Base-by-base conservation (phyloP, 768 basidiomycete species). In the Asterophora parasitica region DNA sequence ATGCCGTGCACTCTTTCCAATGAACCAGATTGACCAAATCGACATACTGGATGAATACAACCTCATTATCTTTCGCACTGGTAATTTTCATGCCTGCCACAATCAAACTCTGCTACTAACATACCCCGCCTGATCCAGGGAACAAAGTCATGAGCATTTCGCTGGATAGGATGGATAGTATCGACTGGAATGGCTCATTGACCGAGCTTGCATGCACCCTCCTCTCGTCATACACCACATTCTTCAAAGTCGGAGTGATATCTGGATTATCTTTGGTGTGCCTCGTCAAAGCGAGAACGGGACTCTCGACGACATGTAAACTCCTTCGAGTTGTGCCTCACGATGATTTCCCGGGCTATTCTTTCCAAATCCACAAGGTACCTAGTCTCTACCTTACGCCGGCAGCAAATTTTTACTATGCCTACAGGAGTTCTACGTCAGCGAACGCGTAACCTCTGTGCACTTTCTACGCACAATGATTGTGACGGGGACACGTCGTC, bases 41-140 rank as follows among this genome's bases (percentile, higher is more conserved):
- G 87, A 88, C 51, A 76, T 90, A 4, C 71, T 91, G 27, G 83
- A 87, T 59, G 82, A 88, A 34, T 83, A 79, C 54, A 79, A 85
- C 54, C 72, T 88, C 4, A 70, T 90, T 44, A 75, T 91, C 42
- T 87, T 88, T 19, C 72, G 91, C 19, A 83, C 88, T 26, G 83
- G 84, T 81, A 42, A 13, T 65, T 23, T 23, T 32, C 16, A 10
- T 17, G 4, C 30, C 42, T 26, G 39, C 37, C 30, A 17, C 17
- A 26, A 4, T n/a, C 20, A 15, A 31, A 4, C 13, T 32, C 17
- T 23, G 11, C 16, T 6, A 42, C 28, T 48, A 17, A 42, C 28
- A 7, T n/a, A 15, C 27, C 32, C 7, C 17, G 15, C 32, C 31
- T 34, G 10, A 17, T 4, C 23, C 41, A 58, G 57, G 26, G 3